Evolutionary conservation across 2,329 filamentous ascomycete species (phyloP).

Genomic region (Pseudogymnoascus sp.): DNA sequence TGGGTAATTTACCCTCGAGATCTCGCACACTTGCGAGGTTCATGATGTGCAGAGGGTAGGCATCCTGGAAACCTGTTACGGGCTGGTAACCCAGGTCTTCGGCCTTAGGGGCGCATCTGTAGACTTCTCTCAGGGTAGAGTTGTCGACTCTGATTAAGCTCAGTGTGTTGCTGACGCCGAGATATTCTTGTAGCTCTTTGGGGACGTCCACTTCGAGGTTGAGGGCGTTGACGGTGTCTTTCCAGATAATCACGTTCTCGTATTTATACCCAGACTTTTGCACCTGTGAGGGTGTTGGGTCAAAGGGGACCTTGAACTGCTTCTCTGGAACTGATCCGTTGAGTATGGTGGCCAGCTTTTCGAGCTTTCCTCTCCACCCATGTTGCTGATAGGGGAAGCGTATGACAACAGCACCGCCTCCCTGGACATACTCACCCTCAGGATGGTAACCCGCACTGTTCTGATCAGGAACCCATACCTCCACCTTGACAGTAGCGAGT

Average conservation of each 20-base stretch:
- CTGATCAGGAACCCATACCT: constrained; percentile 63
- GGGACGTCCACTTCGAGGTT: constrained; percentile 54
- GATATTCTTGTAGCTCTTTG: constrained; percentile 53
- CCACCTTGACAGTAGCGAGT: constrained; percentile 61
- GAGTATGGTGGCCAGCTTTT: constrained; percentile 44
- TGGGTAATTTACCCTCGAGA: constrained; percentile 49
- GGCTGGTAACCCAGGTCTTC: constrained; percentile 57
- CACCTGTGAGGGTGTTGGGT: constrained; percentile 51
- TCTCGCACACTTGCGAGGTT: constrained; percentile 58
- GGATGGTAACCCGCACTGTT: constrained; percentile 43
- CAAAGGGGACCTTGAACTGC: constrained; percentile 60
- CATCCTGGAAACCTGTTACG: constrained; percentile 62
- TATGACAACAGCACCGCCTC: constrained; percentile 56
- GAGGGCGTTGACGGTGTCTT: constrained; percentile 46
- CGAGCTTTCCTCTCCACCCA: constrained; percentile 42
- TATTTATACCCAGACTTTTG: constrained; percentile 50
- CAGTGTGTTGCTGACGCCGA: constrained; percentile 60
- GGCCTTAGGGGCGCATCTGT: constrained; percentile 51
- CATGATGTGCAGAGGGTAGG: constrained; percentile 64
- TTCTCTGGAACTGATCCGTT: constrained; percentile 48
- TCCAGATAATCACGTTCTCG: constrained; percentile 60
- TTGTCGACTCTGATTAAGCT: constrained; percentile 63
- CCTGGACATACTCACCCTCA: constrained; percentile 42
- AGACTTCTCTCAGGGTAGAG: constrained; percentile 48
- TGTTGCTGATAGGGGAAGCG: constrained; percentile 55